These are phyloP conservation scores for Pseudophaeomoniella oleicola DNA, from an alignment of 2,329 filamentous ascomycete species.

Conservation along the genomic window DNA sequence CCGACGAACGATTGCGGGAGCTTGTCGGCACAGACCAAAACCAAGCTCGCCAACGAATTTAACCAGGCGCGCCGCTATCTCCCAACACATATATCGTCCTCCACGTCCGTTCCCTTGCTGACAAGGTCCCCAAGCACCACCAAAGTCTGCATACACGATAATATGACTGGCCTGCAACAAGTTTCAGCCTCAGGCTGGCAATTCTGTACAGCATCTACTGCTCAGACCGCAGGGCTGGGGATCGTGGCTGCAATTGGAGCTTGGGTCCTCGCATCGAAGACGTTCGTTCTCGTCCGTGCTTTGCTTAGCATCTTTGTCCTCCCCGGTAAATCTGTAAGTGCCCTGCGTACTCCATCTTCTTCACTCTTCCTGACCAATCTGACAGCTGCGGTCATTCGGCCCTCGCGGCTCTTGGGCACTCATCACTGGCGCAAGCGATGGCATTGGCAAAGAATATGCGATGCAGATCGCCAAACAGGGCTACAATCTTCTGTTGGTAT, in stretches of 20 bases:
- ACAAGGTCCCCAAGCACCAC: no score
- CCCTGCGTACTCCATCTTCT: neutral
- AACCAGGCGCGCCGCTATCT: no score
- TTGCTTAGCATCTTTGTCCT: constrained; percentile 56
- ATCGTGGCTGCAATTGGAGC: constrained; percentile 36
- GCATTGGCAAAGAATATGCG: constrained; percentile 91
- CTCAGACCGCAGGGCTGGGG: constrained; percentile 4
- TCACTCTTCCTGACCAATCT: constrained; percentile 5
- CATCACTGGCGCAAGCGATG: constrained; percentile 89
- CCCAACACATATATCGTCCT: no score
- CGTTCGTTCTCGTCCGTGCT: constrained; percentile 45
- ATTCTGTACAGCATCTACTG: neutral
- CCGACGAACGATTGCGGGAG: no score
- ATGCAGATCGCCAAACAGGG: constrained; percentile 78
- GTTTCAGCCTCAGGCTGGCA: neutral
- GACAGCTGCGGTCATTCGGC: constrained; percentile 75
- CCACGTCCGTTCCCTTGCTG: no score
- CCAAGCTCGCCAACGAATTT: no score
- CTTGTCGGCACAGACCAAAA: no score
- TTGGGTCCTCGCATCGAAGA: constrained; percentile 41
- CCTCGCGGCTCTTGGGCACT: constrained; percentile 87
- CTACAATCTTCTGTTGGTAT: constrained; percentile 90
- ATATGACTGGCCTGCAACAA: neutral
- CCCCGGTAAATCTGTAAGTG: constrained; percentile 32
- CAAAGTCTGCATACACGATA: no score